phyloP scores from a whole-genome alignment of 225 moss, liverwort and hornwort species.

The Bryoerythrophyllum caledonicum region DNA sequence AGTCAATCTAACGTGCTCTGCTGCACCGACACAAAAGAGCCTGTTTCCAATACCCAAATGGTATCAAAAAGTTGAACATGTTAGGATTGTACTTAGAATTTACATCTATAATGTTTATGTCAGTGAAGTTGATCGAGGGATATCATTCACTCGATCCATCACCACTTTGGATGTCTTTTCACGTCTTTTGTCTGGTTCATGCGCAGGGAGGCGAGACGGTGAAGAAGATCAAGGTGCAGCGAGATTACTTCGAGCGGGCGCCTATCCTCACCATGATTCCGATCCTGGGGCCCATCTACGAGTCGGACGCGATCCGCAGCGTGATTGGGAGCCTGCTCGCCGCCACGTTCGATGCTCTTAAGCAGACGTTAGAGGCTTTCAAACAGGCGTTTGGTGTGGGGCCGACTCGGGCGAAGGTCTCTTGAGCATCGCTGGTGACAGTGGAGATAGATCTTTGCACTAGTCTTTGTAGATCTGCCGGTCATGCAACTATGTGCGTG shows the following conservation, averaged over 20 bases:
- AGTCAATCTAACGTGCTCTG: no score
- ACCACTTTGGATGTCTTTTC: no score
- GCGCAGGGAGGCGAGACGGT: conserved; percentile 33
- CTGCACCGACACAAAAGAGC: no score
- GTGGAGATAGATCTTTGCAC: not conserved
- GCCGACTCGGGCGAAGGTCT: not conserved
- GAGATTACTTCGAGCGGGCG: conserved; percentile 47
- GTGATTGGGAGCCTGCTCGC: conserved; percentile 25
- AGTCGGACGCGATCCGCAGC: conserved; percentile 25
- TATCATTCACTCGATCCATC: no score
- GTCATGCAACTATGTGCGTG: no score
- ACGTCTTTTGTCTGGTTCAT: no score
- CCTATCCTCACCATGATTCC: conserved; percentile 38
- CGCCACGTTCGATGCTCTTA: conserved; percentile 18
- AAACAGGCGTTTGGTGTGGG: conserved; percentile 2
- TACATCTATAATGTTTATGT: no score
- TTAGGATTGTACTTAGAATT: no score
- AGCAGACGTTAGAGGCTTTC: not conserved
- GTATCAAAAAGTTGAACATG: no score
- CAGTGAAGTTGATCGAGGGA: no score
- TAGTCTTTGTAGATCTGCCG: no score
- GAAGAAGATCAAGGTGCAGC: conserved; percentile 52
- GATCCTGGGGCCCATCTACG: conserved; percentile 41
- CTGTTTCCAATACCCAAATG: no score
- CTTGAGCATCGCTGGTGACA: not conserved